Base-by-base conservation (phyloP, 345 rosid genomes). In the Bretschneidera sinensis region DNA sequence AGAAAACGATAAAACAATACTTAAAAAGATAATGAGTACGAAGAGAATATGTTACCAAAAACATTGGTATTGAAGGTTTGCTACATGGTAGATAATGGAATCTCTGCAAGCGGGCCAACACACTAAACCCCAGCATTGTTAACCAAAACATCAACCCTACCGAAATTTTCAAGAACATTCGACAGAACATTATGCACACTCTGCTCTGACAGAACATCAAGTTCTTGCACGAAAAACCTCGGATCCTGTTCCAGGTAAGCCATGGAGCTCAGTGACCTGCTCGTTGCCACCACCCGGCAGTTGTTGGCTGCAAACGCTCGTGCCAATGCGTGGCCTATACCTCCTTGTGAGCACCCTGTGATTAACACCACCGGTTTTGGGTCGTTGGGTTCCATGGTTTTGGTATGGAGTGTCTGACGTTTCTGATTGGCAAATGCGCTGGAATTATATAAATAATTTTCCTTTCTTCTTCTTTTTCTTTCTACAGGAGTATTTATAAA, bases 41-140 rank as follows among this genome's bases (percentile, higher is more conserved):
- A n/a, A n/a, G n/a, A n/a, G n/a, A n/a, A n/a, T n/a, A 17, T 50
- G 20, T 57, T 75, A 88, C 98, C 98, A 47, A 70, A 88, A 35
- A 91, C 85, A 70, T 88, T 91, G 61, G 98, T 84, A 45, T 83
- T 64, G 74, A 83, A 86, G 6, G 95, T 78, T n/a, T 69, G 59
- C 55, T 83, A 80, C 78, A 86, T 21, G 51, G 85, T 72, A 35
- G 90, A 68, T 7, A 86, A 47, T 0, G 98, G 92, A 18, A 86
- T 33, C 79, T 91, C 96, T 0, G 96, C 88, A 6, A 88, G 75
- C 62, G 96, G 98, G 28, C 87, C 98, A 17, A 91, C 82, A 43
- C 98, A 92, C 33, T 73, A 95, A 51, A 88, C 73, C 0, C 95
- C 98, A 21, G 98, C 96, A 52, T 88, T 88, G 60, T 88, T 92